Base-by-base conservation (phyloP, 129 eudicot genomes). In the Saussurea involucrata region DNA sequence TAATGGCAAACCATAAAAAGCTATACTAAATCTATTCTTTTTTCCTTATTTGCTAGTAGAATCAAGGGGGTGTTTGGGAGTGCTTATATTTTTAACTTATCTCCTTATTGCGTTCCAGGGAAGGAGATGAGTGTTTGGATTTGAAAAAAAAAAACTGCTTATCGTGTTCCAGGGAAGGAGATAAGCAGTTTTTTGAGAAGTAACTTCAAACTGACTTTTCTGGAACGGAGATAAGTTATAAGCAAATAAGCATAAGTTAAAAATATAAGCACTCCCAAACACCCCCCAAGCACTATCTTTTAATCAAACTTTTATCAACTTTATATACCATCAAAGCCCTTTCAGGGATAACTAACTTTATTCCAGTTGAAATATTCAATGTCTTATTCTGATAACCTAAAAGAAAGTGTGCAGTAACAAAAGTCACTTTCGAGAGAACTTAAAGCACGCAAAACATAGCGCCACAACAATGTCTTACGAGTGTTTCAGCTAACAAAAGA, bases 221-320 rank as follows among this genome's bases (percentile, higher is more conserved):
- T n/a, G n/a, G n/a, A n/a, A n/a, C n/a, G n/a, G n/a, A n/a, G n/a
- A n/a, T n/a, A n/a, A n/a, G n/a, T n/a, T n/a, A n/a, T n/a, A n/a
- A n/a, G n/a, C n/a, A n/a, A n/a, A n/a, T n/a, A n/a, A n/a, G n/a
- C n/a, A n/a, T n/a, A n/a, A n/a, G n/a, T n/a, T n/a, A n/a, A n/a
- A n/a, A n/a, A n/a, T n/a, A n/a, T n/a, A n/a, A n/a, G n/a, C n/a
- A n/a, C n/a, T n/a, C n/a, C n/a, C n/a, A n/a, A n/a, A n/a, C n/a
- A n/a, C n/a, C n/a, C n/a, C n/a, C n/a, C n/a, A n/a, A 63, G 44
- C 77, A 73, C 20, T 32, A 65, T 24, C 32, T 63, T 70, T 36
- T 67, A 32, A 49, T 72, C 78, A 73, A 73, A 66, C 61, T 44
- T 49, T 63, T 63, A 71, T 72, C 68, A 46, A 72, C 73, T 66